Base-by-base conservation (phyloP, 2,329 filamentous ascomycete species). In the Sporothrix luriei region DNA sequence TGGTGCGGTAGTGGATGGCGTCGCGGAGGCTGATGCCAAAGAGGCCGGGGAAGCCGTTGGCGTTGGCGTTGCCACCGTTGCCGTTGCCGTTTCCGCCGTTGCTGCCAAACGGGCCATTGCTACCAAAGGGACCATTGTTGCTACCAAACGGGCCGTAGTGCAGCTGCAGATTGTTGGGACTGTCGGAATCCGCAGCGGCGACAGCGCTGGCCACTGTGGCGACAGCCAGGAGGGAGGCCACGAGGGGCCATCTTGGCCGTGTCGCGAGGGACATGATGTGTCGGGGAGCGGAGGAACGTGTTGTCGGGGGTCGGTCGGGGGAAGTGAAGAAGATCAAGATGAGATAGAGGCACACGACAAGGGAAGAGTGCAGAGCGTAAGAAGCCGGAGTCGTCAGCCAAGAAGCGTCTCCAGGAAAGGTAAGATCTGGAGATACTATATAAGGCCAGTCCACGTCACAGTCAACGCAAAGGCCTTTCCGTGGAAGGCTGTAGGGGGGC, bases 1-100 rank as follows among this genome's bases (percentile, higher is more conserved):
- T 73, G 4, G 73, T 77, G 33, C 81, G 78, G 57, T 77, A 77
- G 68, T 73, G 72, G 48, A 74, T 72, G n/a, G 78, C 77, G 5
- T 69, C 46, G 1, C 72, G 46, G 55, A 78, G 69, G 67, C 77
- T 76, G 74, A 79, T 77, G 62, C 74, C 75, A 9, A 74, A 73
- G 57, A 76, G 67, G 14, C 70, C 69, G 7, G 54, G 38, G 21
- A 74, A 74, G 0, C 70, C 69, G 51, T 57, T 70, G 43, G 64
- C 66, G 33, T 69, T 68, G 33, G 26, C n/a, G 55, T 55, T 26
- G 19, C 52, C 55, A 4, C 43, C 62, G 13, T 19, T 43, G 54
- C 52, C 61, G 19, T 16, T 54, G 48, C 49, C 38, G 59, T 51
- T 26, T 38, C 51, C 38, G 2, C 49, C 48, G 46, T 69, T 54